A percentile compares a stretch with the other conserved stretches of the same genome.
Evolutionary conservation across 2,329 filamentous ascomycete genomes (phyloP).

Genomic region (Orbilia oligospora): DNA sequence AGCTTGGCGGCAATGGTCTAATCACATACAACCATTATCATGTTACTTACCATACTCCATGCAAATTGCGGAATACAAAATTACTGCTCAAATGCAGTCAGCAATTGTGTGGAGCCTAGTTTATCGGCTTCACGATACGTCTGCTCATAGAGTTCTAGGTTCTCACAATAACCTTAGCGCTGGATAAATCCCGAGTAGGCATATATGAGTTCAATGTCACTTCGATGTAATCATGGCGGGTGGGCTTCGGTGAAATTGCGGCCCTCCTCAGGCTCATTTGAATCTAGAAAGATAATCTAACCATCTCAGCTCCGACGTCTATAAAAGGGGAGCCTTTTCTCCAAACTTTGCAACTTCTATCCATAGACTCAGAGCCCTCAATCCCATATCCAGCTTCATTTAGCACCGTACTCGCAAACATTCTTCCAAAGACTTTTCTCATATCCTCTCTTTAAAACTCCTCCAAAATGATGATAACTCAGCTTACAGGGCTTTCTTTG

Average conservation of each 20-base stretch:
- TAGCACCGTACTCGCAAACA: neutral
- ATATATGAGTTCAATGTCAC: no score
- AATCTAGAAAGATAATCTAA: neutral
- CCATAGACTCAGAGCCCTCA: constrained; percentile 10
- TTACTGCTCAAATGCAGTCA: neutral
- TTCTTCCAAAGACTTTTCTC: neutral
- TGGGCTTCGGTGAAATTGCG: neutral
- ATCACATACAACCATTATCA: constrained; percentile 1
- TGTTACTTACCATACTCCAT: constrained; percentile 7
- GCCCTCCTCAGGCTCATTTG: neutral
- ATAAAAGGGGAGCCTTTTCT: constrained; percentile 28
- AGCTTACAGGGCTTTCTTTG: constrained; percentile 19
- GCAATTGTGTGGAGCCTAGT: neutral
- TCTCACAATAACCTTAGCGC: neutral
- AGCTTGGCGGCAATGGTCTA: neutral
- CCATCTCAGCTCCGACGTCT: neutral
- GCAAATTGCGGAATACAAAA: constrained; percentile 1
- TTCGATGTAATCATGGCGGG: neutral
- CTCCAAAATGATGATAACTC: constrained; percentile 27
- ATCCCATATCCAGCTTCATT: neutral
- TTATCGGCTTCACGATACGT: neutral
- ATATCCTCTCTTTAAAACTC: neutral
- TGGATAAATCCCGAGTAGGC: neutral
- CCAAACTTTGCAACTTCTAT: constrained; percentile 6
- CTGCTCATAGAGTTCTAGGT: neutral